Evolutionary conservation across 495 filamentous ascomycete genomes (phyloP), one percentile per base, ranked within the genome.

Genomic region (Poronia punctata): DNA sequence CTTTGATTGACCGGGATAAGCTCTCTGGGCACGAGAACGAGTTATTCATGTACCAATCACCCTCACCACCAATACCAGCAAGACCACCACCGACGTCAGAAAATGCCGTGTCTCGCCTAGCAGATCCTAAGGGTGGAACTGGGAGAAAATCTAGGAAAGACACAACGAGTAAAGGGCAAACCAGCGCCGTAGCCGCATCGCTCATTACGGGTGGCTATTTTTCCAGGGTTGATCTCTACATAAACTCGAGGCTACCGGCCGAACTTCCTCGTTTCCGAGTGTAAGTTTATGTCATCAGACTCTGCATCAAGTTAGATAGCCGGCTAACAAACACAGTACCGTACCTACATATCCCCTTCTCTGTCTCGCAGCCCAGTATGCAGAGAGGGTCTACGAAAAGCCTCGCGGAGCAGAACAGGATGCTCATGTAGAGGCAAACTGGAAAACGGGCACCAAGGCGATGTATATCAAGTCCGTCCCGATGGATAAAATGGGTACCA

Each of bases 391-490:
- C 7, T 92, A 92, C 56, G 66, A 72, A 8, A 78, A 72, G 28
- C 82, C 83, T 0, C 54, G 53, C 0, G 71, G 72, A 0, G 58
- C 56, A 23, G 80, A 85, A 57, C 65, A 67, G 18, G 74, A 83
- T 30, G 68, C 78, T 1, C 83, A 82, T 48, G 66, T 88, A 20
- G 65, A 77, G 10, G 75, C 80, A 1, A 76, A 88, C 51, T 85
- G 76, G 76, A 71, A 65, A 17, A 67, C 71, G 1, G 84, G 84
- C 11, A 82, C 84, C 15, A 92, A 92, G 56, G 82, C 85, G 15
- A 88, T 88, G 82, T 76, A 86, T 18, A 78, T 92, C 57, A 88
- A 87, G 45, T 80, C 79, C 0, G 62, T 87, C 8, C 76, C 83
- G 4, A 73, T 86, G 50, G 83, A 89, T 52, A 70, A 85, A 49